These are phyloP conservation scores for Populus euphratica DNA, from an alignment of 345 rosid genomes.

Conservation along the genomic window DNA sequence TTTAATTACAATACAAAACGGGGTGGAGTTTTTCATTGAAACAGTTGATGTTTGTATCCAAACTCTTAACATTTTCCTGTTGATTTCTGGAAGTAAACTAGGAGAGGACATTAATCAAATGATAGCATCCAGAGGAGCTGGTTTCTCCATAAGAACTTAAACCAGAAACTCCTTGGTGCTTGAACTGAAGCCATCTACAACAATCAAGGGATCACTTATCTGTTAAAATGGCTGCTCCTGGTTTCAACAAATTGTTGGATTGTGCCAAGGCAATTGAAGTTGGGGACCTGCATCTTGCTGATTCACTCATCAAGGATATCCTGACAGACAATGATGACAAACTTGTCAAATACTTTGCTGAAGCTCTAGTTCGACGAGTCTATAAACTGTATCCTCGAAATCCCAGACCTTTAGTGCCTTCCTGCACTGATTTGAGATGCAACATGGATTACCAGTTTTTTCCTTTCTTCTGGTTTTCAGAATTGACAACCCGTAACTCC, in stretches of 20 bases:
- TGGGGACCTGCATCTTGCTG: slow-evolving; percentile 53
- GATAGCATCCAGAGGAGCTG: too few species aligned
- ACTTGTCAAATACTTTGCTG: slow-evolving; percentile 70
- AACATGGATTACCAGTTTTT: background rate
- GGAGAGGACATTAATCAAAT: too few species aligned
- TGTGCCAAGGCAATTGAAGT: slow-evolving; percentile 77
- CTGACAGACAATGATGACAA: slow-evolving; percentile 50
- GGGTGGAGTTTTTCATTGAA: too few species aligned
- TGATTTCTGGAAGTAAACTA: too few species aligned
- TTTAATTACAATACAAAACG: too few species aligned
- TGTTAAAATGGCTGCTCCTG: background rate
- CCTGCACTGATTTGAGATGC: background rate
- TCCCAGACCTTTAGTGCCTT: slow-evolving; percentile 9
- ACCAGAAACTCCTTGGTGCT: too few species aligned
- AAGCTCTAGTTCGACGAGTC: slow-evolving; percentile 62
- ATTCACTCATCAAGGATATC: slow-evolving; percentile 51
- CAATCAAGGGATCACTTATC: too few species aligned
- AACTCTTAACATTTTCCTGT: too few species aligned
- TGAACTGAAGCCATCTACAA: too few species aligned
- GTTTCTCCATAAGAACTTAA: too few species aligned
- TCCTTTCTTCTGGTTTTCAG: slow-evolving; percentile 48
- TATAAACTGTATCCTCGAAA: slow-evolving; percentile 11
- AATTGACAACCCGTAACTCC: background rate
- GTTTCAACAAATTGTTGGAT: slow-evolving; percentile 37
- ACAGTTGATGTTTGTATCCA: too few species aligned